A percentile compares a stretch with the other conserved stretches of the same genome.
Evolutionary conservation across 768 basidiomycete species (phyloP).

Genomic region (Termitomyces sp.): DNA sequence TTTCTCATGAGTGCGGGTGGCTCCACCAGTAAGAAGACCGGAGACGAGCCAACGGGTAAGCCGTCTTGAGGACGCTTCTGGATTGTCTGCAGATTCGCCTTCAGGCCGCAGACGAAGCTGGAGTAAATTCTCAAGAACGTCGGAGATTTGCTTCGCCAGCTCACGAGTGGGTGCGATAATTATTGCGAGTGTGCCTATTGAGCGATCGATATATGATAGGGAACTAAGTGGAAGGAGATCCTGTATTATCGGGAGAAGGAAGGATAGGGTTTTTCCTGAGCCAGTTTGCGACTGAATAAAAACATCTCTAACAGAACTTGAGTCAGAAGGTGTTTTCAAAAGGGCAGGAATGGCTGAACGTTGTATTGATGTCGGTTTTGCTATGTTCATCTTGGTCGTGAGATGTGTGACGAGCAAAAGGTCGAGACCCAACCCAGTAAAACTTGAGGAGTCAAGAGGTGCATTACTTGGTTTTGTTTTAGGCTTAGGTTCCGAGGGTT

Average conservation of each 20-base stretch:
- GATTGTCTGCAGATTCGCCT: slow-evolving; percentile 47
- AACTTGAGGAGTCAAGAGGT: slow-evolving; percentile 76
- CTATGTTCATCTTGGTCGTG: slow-evolving; percentile 72
- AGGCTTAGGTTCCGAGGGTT: slow-evolving; percentile 19
- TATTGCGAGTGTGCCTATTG: slow-evolving; percentile 91
- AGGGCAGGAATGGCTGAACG: slow-evolving; percentile 64
- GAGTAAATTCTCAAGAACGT: slow-evolving; percentile 84
- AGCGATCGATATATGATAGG: slow-evolving; percentile 91
- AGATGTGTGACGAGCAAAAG: slow-evolving; percentile 79
- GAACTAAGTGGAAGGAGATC: slow-evolving; percentile 88
- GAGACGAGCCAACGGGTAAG: slow-evolving; percentile 93
- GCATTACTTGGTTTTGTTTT: slow-evolving; percentile 73
- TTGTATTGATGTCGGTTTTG: slow-evolving; percentile 89
- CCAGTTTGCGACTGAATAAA: slow-evolving; percentile 98
- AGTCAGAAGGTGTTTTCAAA: slow-evolving; percentile 29
- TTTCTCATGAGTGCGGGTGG: slow-evolving; percentile 93
- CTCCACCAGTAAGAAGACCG: slow-evolving; percentile 90
- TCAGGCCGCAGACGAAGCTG: slow-evolving; percentile 66
- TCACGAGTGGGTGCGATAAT: slow-evolving; percentile 96
- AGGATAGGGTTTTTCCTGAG: slow-evolving; percentile 93
- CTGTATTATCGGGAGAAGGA: slow-evolving; percentile 91
- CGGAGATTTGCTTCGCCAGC: slow-evolving; percentile 93
- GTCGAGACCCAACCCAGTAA: slow-evolving; percentile 79
- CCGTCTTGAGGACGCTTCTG: slow-evolving; percentile 35
- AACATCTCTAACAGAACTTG: slow-evolving; percentile 56